Percentiles rank a stretch among this genome's conserved stretches.
Conservation (phyloP, 1,139 yeast species). For the Candida sp. region DNA sequence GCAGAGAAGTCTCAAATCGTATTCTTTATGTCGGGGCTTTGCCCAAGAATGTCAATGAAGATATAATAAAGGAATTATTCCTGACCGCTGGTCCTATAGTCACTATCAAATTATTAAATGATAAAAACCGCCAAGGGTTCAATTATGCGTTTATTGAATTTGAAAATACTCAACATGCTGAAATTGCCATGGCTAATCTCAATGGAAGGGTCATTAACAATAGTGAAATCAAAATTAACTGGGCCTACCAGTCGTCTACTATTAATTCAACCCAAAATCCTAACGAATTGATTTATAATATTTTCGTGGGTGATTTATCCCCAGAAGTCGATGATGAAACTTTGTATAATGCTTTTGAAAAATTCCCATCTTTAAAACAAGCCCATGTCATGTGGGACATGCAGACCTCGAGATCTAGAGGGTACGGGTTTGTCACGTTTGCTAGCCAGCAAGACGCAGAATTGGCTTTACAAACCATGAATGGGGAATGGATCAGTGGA, state of each 20-base stretch:
- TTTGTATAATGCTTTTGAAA: constrained; percentile 55
- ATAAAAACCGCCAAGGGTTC: constrained; percentile 69
- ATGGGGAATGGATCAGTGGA: constrained; percentile 70
- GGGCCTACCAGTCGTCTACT: constrained; percentile 74
- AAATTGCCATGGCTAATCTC: constrained; percentile 56
- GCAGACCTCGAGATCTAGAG: constrained; percentile 89
- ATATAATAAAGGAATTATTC: constrained; percentile 57
- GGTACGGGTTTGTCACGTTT: constrained; percentile 92
- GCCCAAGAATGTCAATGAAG: constrained; percentile 64
- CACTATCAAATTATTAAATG: constrained; percentile 66
- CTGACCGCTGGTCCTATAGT: constrained; percentile 58
- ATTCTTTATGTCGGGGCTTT: constrained; percentile 78
- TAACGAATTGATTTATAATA: constrained; percentile 54
- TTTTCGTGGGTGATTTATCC: constrained; percentile 86
- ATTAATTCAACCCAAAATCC: constrained; percentile 29
- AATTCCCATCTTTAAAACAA: constrained; percentile 62
- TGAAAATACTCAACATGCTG: constrained; percentile 55
- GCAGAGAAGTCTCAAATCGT: constrained; percentile 71
- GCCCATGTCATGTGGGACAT: constrained; percentile 98
- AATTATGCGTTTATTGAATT: constrained; percentile 87
- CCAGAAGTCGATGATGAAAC: constrained; percentile 81
- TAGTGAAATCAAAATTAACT: constrained; percentile 61
- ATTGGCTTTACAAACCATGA: constrained; percentile 68
- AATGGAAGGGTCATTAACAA: constrained; percentile 55
- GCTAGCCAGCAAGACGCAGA: constrained; percentile 67